phyloP scores from a whole-genome alignment of 202 grass and related monocot genomes.

The Tripidium arundinaceum region DNA sequence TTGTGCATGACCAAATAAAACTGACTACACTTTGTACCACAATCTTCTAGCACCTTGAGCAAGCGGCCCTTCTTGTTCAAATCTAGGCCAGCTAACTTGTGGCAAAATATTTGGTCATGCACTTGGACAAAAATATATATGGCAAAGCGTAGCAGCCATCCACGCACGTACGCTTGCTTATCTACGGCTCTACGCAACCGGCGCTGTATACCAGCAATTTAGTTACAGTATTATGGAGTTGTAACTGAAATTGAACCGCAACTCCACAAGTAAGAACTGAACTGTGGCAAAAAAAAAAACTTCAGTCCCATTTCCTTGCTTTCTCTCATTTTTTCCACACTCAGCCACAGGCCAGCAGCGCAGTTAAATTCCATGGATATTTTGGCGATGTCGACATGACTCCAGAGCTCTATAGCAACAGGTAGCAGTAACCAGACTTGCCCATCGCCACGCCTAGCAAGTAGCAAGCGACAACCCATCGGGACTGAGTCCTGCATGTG shows the following conservation, averaged over 20 bases:
- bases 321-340: neutral
- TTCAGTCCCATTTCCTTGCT: neutral
- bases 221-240: neutral
- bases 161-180: no score
- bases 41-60: no score
- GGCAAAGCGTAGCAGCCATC: no score
- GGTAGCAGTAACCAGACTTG: neutral
- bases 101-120: no score
- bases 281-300: neutral
- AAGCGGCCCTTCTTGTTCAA: no score
- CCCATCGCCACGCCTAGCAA: neutral
- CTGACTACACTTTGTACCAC: no score
- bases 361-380: neutral
- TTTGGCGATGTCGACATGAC: neutral
- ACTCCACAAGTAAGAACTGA: neutral
- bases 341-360: neutral
- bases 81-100: no score
- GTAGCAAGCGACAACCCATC: neutral
- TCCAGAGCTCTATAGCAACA: neutral
- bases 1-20: no score
- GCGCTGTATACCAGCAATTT: neutral
- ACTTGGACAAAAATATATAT: no score
- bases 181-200: no score
- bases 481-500: neutral
- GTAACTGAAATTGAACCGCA: neutral